Evolutionary conservation across 2,329 filamentous ascomycete genomes (phyloP), one percentile per base, ranked within the genome.

Genomic region (Chaetomiaceae sp.): DNA sequence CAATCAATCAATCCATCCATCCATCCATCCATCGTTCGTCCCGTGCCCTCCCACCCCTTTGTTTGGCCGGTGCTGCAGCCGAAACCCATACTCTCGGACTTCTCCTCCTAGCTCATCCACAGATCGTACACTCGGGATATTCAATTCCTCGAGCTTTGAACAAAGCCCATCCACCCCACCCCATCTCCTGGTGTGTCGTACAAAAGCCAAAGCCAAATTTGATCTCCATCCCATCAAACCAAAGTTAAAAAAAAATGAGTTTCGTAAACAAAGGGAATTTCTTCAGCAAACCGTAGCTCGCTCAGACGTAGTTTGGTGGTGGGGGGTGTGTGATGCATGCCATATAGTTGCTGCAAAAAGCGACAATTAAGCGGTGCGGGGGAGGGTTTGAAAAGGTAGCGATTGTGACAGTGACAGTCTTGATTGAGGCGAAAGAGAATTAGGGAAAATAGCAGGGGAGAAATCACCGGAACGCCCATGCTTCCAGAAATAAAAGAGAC

Each of bases 401-500:
- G 16, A 17, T 5, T 5, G 25, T 6, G 25, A 27, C 25, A 27
- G 25, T 12, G 12, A 27, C 43, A 33, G 37, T 45, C 31, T 41
- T 25, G 42, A 45, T 37, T 17, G 12, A 12, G 30, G 14, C 20
- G 19, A 39, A 20, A 20, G 10, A 9, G 4, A 14, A 34, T 41
- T 35, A 38, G 17, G 38, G 40, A 14, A 27, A 35, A 30, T 27
- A 35, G 16, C 44, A 23, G 12, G 21, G 13, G 25, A 13, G n/a
- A 40, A 13, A 31, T 13, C 30, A 27, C 51, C 51, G 25, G 47
- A 54, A 54, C 51, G 33, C 48, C 48, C 10, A 40, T 47, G 51
- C 47, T 42, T 50, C 34, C 25, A 43, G 34, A 12, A 16, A 37
- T 38, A 47, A 40, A 25, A 30, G 21, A n/a, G 25, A 47, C 51